These are phyloP conservation scores for Pholiota molesta DNA, from an alignment of 768 basidiomycete species.

Conservation along the genomic window DNA sequence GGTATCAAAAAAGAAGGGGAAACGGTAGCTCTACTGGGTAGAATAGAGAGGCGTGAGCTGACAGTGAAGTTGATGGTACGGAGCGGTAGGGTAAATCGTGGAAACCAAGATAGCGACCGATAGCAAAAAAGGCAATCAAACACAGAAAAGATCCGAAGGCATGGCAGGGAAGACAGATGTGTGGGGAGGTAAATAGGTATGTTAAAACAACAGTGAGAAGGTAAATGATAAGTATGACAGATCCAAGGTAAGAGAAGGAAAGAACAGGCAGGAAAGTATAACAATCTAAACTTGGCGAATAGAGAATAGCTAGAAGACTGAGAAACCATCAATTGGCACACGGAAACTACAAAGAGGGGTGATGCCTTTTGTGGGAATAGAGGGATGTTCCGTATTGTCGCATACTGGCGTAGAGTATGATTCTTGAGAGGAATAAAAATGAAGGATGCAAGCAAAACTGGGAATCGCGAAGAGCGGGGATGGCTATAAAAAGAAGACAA, in stretches of 20 bases:
- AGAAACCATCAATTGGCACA: constrained; percentile 5
- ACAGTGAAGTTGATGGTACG: background rate
- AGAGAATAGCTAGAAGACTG: constrained; percentile 6
- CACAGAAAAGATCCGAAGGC: constrained; percentile 1
- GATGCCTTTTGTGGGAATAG: constrained; percentile 4
- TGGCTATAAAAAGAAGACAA: constrained; percentile 3
- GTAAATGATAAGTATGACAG: constrained; percentile 9
- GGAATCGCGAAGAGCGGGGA: background rate
- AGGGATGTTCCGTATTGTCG: constrained; percentile 3
- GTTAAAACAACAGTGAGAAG: constrained; percentile 20
- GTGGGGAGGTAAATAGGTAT: constrained; percentile 10
- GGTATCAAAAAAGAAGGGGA: constrained; percentile 4
- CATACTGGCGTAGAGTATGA: constrained; percentile 1
- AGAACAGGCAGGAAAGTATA: constrained; percentile 9
- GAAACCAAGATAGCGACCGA: constrained; percentile 10
- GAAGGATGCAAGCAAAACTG: background rate
- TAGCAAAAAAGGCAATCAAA: constrained; percentile 5
- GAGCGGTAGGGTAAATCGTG: background rate
- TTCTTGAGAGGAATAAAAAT: background rate
- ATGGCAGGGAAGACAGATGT: constrained; percentile 5
- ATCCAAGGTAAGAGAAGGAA: constrained; percentile 11
- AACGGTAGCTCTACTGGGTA: constrained; percentile 10
- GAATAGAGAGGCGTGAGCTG: constrained; percentile 6
- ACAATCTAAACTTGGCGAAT: constrained; percentile 5
- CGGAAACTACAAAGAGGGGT: constrained; percentile 1